Evolutionary conservation across 306 rosid species (phyloP), one percentile per base, ranked within the genome.

Genomic region (Fragaria ananassa): DNA sequence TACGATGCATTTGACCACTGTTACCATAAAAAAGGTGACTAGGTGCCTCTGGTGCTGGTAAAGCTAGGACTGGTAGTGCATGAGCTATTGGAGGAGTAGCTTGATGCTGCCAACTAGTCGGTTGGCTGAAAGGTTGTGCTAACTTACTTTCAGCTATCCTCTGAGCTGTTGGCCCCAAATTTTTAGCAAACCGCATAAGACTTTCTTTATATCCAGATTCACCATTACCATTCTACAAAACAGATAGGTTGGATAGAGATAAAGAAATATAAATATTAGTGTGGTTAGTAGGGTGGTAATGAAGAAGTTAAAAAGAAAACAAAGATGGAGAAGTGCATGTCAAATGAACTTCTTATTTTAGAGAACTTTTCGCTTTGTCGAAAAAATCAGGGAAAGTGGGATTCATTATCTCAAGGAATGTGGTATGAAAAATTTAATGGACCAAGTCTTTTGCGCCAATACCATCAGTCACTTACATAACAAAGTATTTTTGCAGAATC

Each of bases 161-260:
- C 47, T 56, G 80, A 19, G 83, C 81, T 34, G 64, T 64, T 74
- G 83, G 87, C 70, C 87, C 87, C 85, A 84, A 78, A 39, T 37
- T 50, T 71, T 78, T 66, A 49, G 21, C 69, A 74, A 76, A 81
- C 11, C 17, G 49, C 76, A 75, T 23, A 17, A 81, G 78, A 68
- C 85, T 81, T 60, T 75, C 72, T 71, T 51, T 57, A 77, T 74
- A 81, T 58, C 81, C 75, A 49, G 17, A 37, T 7, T 58, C 75
- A 35, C 18, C 76, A 23, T 56, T 21, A 21, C 29, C 74, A 10
- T 27, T 6, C 85, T 81, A 42, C 81, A 69, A 42, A 56, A 72
- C n/a, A 42, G 42, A 58, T 13, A 11, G 49, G 57, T 41, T 41
- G 34, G 47, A 39, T 10, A n/a, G 0, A 27, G 21, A 21, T 35